phyloP scores from a whole-genome alignment of 1,284 basidiomycete species.

The Tilletia indica region DNA sequence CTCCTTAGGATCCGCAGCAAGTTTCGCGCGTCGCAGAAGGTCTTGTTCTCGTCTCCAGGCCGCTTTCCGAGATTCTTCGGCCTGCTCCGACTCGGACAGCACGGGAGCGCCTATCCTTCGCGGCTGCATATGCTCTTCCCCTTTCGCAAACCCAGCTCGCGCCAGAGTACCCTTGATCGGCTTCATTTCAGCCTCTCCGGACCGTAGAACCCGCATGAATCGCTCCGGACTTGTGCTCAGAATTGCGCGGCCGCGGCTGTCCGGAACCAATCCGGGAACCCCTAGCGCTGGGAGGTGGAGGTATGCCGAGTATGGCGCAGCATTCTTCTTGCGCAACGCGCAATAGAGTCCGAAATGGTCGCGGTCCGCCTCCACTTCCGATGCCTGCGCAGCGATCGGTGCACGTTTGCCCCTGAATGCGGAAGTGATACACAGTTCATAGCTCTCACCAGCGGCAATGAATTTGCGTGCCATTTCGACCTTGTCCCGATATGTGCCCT shows the following conservation, averaged over 20 bases:
- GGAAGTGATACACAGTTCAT: constrained; percentile 90
- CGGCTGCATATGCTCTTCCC: constrained; percentile 34
- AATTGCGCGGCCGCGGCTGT: constrained; percentile 63
- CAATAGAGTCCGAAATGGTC: constrained; percentile 48
- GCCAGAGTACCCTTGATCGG: constrained; percentile 82
- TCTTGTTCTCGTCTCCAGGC: constrained; percentile 53
- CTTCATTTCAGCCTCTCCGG: constrained; percentile 74
- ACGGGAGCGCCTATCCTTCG: neutral
- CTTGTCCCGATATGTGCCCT: constrained; percentile 66
- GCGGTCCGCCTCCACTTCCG: constrained; percentile 21
- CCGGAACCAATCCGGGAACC: neutral
- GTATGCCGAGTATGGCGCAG: constrained; percentile 86
- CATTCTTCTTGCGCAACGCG: constrained; percentile 66
- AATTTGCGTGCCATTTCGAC: constrained; percentile 74
- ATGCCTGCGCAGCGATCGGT: neutral
- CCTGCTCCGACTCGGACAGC: constrained; percentile 20
- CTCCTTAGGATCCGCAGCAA: constrained; percentile 81
- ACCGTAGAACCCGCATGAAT: constrained; percentile 78
- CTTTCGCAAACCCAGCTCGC: constrained; percentile 45
- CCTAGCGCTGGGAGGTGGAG: constrained; percentile 67
- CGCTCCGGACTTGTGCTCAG: constrained; percentile 83
- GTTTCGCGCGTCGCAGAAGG: constrained; percentile 55
- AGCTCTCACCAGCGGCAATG: constrained; percentile 84
- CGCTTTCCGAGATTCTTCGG: constrained; percentile 30
- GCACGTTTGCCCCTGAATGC: constrained; percentile 59